phyloP scores from a whole-genome alignment of 768 basidiomycete genomes.

The Amanita muscaria region DNA sequence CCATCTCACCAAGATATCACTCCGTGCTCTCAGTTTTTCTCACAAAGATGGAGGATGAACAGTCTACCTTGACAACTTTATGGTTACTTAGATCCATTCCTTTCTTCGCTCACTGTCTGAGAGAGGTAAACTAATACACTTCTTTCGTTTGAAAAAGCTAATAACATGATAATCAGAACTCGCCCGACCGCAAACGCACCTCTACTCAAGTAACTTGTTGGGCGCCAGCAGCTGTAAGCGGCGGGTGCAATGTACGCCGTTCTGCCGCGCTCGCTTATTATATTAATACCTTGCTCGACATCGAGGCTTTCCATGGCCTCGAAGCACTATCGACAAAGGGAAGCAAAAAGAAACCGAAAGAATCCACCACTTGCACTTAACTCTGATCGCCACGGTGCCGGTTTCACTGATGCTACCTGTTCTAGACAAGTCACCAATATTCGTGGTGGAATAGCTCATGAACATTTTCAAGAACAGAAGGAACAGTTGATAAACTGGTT shows the following conservation, averaged over 20 bases:
- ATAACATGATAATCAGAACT: constrained; percentile 41
- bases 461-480: constrained; percentile 16
- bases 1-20: constrained; percentile 67
- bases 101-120: constrained; percentile 62
- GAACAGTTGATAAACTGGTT: constrained; percentile 46
- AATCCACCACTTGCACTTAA: too few relatives aligned
- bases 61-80: constrained; percentile 28
- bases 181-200: constrained; percentile 50
- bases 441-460: constrained; percentile 12
- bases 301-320: constrained; percentile 32
- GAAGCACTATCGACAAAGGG: constrained; percentile 15
- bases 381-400: constrained; percentile 60
- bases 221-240: constrained; percentile 51
- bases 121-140: constrained; percentile 45
- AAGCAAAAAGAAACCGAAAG: constrained; percentile 7
- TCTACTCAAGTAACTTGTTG: constrained; percentile 63
- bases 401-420: constrained; percentile 44
- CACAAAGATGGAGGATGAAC: constrained; percentile 14
- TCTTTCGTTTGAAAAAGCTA: background rate
- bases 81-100: constrained; percentile 57
- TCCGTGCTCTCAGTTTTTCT: constrained; percentile 80
- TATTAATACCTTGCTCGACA: constrained; percentile 47
- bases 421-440: constrained; percentile 33
- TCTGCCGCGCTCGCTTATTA: constrained; percentile 50
- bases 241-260: constrained; percentile 19